Base-by-base conservation (phyloP, 352 stramenopile species). In the Blastocystis sp. region DNA sequence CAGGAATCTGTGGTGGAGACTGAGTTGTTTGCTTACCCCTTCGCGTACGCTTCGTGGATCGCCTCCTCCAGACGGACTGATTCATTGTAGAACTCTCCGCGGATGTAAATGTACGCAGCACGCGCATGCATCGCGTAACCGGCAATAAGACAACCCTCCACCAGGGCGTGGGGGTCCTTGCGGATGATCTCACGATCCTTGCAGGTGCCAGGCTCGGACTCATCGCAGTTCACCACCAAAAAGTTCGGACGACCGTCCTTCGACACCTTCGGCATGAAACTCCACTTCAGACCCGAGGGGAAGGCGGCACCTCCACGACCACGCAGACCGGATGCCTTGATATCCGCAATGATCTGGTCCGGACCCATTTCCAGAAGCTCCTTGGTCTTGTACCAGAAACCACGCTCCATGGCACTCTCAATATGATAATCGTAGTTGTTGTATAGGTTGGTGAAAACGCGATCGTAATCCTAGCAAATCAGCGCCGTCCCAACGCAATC, bases 181-280 rank as follows among this genome's bases (percentile, higher is more conserved):
- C 96, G 93, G 94, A 99, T 99, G 88, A 99, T 99, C 90, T 99
- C 96, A 54, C 96, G 93, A 89, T 99, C 96, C 90, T 99, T 99
- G 91, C 96, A 99, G 48, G 96, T 99, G 32, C 96, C 96, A 0
- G 96, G 96, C 90, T 99, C 96, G 56, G 90, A 96, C 90, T 99
- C 96, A 89, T 99, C 96, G 71, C 96, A 96, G 89, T 99, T 99
- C 27, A 99, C 95, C 27, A 99, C 95, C n/a, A 99, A 90, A 90
- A 99, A 99, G 46, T 90, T 96, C n/a, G 96, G 96, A 65, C 96
- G 92, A 29, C 96, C 96, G 89, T 99, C 96, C n/a, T 64, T 64
- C 88, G 87, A 92, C 32, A 91, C 88, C 92, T 99, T 99, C 87
- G 96, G 96, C 96, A 99, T 99, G 90, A 99, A 99, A 65, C 91